A percentile compares a stretch with the other conserved stretches of the same genome.
phyloP scores from a whole-genome alignment of 106 monocot species.

The Narthecium ossifragum region DNA sequence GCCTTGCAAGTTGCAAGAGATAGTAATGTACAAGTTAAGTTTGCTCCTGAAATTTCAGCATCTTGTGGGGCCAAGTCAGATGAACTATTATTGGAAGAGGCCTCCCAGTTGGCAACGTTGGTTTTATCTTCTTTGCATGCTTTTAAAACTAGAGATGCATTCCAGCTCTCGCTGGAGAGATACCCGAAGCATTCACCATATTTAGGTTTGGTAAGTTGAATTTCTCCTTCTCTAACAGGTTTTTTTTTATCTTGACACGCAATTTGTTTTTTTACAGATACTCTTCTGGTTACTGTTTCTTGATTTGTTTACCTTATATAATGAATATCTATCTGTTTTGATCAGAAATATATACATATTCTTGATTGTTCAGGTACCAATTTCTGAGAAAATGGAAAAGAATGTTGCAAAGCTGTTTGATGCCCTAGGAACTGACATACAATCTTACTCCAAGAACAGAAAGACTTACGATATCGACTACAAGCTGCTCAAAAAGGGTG shows the following conservation, averaged over 20 bases:
- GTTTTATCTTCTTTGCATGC: constrained; percentile 39
- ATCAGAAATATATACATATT: too few species aligned
- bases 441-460: constrained; percentile 13
- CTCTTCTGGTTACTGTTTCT: background rate
- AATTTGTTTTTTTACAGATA: background rate
- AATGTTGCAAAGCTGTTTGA: constrained; percentile 33
- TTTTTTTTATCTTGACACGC: background rate
- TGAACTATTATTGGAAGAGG: constrained; percentile 35
- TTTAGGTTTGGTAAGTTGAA: constrained; percentile 42
- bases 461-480: constrained; percentile 27
- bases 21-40: constrained; percentile 25
- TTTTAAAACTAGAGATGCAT: constrained; percentile 35
- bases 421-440: constrained; percentile 13
- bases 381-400: constrained; percentile 25
- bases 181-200: constrained; percentile 18
- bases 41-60: constrained; percentile 57
- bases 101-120: constrained; percentile 38
- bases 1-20: constrained; percentile 36
- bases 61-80: constrained; percentile 32
- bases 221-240: background rate
- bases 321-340: too few species aligned
- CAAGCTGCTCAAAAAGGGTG: constrained; percentile 39
- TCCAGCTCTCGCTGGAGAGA: constrained; percentile 33
- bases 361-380: constrained; percentile 40
- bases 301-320: too few species aligned